Percentiles rank a stretch among this genome's conserved stretches.
Conservation (phyloP, 129 eudicot species). For the Mikania micrantha region DNA sequence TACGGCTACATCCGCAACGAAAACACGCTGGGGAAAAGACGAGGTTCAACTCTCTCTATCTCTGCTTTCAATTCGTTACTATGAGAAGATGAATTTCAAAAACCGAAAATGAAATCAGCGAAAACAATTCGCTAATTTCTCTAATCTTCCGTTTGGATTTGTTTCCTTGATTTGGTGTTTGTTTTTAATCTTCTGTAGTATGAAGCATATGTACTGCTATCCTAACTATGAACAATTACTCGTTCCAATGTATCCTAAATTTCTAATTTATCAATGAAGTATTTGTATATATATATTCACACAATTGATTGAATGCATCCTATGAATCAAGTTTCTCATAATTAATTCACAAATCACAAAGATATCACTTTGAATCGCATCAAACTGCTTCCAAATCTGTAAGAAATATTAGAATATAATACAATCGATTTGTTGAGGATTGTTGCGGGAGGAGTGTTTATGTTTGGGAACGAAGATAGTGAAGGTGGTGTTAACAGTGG, state of each 20-base stretch:
- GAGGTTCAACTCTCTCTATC: slow-evolving; percentile 79
- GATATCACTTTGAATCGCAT: not conserved
- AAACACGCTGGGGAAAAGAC: slow-evolving; percentile 84
- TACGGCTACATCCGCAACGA: slow-evolving; percentile 11
- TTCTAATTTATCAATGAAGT: not conserved
- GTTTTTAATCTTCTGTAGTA: slow-evolving; percentile 11
- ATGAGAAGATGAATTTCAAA: slow-evolving; percentile 74
- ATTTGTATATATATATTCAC: too few species aligned
- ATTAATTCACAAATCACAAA: not conserved
- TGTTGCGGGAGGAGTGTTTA: not conserved
- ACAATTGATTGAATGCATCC: not conserved
- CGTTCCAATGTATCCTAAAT: slow-evolving; percentile 16
- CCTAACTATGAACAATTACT: slow-evolving; percentile 21
- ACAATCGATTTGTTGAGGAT: slow-evolving; percentile 1
- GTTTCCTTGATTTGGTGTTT: slow-evolving; percentile 1
- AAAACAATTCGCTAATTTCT: not conserved
- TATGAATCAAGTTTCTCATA: not conserved
- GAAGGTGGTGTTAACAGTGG: not conserved
- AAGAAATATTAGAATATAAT: not conserved
- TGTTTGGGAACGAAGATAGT: too few species aligned
- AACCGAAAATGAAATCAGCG: slow-evolving; percentile 30
- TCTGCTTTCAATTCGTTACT: slow-evolving; percentile 70
- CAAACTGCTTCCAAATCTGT: not conserved
- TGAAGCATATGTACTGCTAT: slow-evolving; percentile 7
- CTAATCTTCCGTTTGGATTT: not conserved